Evolutionary conservation across 2,329 filamentous ascomycete species (phyloP), one percentile per base, ranked within the genome.

Genomic region (Seiridium cupressi): DNA sequence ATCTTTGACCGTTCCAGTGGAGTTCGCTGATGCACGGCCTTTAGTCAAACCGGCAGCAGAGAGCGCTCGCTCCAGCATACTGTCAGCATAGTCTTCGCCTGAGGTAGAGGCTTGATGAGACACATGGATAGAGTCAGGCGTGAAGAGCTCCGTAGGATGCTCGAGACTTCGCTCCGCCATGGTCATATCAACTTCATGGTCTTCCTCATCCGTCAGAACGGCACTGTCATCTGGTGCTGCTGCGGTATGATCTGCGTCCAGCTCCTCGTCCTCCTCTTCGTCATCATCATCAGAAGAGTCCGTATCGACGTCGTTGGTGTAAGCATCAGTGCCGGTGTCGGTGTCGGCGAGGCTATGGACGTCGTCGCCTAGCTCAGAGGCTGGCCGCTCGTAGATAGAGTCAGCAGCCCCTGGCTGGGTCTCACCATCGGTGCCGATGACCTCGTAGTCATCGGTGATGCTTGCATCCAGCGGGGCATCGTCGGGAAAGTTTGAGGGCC

Each of bases 361-460:
- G 61, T 85, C 83, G 58, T 84, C 61, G 26, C 36, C 49, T 10
- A 60, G 48, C 44, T 62, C 82, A 35, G 80, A 73, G 26, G 76
- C 78, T 47, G 78, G 75, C 46, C 76, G 77, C 57, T 82, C 79
- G 58, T 83, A 76, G 5, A 82, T 84, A 62, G 77, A 76, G 55
- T 76, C 74, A 40, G 78, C 75, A 26, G 80, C 81, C 64, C 80
- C 82, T 46, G 79, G 81, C 65, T 84, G 79, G 63, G 79, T 82
- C 68, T 84, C 81, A 63, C 77, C 80, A 63, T 86, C 84, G 59
- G 79, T 81, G 65, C 75, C 76, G 69, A 87, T 81, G 53, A 87
- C 73, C 68, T 86, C 84, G 70, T 83, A 87, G 61, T 82, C 77
- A 67, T 85, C 84, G 67, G 78, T 73, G 68, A 86, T 69, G 66